Conservation (phyloP, 2,329 filamentous ascomycete genomes). For the Alternaria sp. region DNA sequence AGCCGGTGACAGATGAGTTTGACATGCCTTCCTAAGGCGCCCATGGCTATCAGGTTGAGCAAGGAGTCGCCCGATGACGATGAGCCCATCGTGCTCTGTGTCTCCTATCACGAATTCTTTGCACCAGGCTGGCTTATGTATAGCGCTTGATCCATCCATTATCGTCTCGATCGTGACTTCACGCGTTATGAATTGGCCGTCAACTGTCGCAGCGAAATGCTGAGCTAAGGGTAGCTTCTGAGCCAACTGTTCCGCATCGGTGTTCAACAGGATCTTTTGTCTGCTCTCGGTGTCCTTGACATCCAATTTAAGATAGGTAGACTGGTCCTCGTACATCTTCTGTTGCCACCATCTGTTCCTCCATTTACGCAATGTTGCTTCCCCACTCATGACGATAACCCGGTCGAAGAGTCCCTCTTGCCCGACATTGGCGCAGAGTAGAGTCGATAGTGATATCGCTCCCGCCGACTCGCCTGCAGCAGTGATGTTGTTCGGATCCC, state of each 20-base stretch:
- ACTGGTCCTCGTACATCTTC: conserved; percentile 36
- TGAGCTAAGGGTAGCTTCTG: conserved; percentile 37
- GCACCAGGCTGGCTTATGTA: conserved; percentile 56
- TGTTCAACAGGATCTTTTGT: conserved; percentile 23
- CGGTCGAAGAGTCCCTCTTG: conserved; percentile 35
- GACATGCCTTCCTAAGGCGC: conserved; percentile 24
- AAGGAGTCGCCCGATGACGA: conserved; percentile 45
- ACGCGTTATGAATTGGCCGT: conserved; percentile 33
- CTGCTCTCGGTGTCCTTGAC: conserved; percentile 17
- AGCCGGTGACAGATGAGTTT: conserved; percentile 23
- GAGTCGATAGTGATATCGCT: conserved; percentile 43
- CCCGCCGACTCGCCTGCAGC: conserved; percentile 59
- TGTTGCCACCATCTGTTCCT: conserved; percentile 37
- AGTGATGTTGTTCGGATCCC: conserved; percentile 49
- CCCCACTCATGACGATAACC: conserved; percentile 44
- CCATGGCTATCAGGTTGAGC: conserved; percentile 27
- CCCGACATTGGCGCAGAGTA: conserved; percentile 39
- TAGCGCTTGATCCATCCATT: conserved; percentile 25
- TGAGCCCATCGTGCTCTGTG: conserved; percentile 53
- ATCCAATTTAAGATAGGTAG: conserved; percentile 28
- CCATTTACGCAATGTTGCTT: conserved; percentile 39
- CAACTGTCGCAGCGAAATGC: conserved; percentile 35
- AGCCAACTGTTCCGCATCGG: conserved; percentile 28
- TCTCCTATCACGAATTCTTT: conserved; percentile 58
- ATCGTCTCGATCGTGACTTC: conserved; percentile 28